A percentile compares a stretch with the other conserved stretches of the same genome.
phyloP scores from a whole-genome alignment of 2,329 filamentous ascomycete species.

The Macrophomina phaseolina region DNA sequence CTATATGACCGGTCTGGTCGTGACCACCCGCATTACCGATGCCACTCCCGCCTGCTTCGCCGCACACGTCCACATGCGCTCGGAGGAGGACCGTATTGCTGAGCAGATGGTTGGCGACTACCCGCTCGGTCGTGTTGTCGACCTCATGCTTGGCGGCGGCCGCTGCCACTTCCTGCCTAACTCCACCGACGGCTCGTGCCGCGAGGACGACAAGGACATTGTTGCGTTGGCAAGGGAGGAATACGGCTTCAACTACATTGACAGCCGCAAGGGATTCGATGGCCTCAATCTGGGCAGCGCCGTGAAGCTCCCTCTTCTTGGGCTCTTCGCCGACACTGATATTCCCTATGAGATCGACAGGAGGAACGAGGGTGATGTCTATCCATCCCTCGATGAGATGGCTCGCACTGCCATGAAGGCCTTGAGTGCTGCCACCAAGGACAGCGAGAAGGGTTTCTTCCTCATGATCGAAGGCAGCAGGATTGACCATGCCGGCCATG shows the following conservation, averaged over 20 bases:
- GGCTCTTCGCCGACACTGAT: slow-evolving; percentile 80
- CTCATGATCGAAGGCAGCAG: slow-evolving; percentile 97
- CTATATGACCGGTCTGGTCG: slow-evolving; percentile 91
- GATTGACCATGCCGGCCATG: slow-evolving; percentile 88
- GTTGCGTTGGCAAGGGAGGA: slow-evolving; percentile 74
- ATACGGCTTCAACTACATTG: slow-evolving; percentile 76
- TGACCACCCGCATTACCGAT: slow-evolving; percentile 93
- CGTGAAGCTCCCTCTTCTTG: slow-evolving; percentile 80
- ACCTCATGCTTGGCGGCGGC: slow-evolving; percentile 91
- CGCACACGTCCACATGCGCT: slow-evolving; percentile 78
- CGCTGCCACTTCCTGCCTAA: slow-evolving; percentile 93
- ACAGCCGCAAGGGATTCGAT: slow-evolving; percentile 77
- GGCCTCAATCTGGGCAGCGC: slow-evolving; percentile 68
- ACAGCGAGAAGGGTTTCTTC: slow-evolving; percentile 93
- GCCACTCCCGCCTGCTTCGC: slow-evolving; percentile 96
- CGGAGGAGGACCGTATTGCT: slow-evolving; percentile 88
- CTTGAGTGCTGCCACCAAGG: slow-evolving; percentile 78
- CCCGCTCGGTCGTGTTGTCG: slow-evolving; percentile 83
- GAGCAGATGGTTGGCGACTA: slow-evolving; percentile 90
- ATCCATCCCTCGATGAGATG: slow-evolving; percentile 93
- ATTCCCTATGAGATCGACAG: slow-evolving; percentile 95
- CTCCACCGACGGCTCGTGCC: slow-evolving; percentile 78
- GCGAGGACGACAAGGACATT: slow-evolving; percentile 78
- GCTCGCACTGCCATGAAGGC: slow-evolving; percentile 78
- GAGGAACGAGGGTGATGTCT: slow-evolving; percentile 74